Evolutionary conservation across 306 rosid genomes (phyloP).

Genomic region (Datisca glomerata): DNA sequence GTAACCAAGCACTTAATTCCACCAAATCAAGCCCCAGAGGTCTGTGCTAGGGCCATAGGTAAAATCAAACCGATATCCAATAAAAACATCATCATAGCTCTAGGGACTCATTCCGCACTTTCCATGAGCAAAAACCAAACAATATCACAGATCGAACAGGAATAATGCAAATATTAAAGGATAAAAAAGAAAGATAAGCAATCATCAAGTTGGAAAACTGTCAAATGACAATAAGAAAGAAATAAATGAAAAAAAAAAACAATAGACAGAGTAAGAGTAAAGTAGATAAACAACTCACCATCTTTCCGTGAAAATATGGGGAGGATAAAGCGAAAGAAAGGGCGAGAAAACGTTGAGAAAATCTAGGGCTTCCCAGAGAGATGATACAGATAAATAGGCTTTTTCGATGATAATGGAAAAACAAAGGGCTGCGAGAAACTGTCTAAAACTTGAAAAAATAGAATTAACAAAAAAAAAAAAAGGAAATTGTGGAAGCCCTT

Average conservation of each 20-base stretch:
- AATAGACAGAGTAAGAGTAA: not conserved
- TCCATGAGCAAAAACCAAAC: too few species aligned
- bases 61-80: too few species aligned
- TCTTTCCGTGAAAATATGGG: conserved; percentile 16
- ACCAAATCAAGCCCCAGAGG: too few species aligned
- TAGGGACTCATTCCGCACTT: too few species aligned
- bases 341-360: conserved; percentile 15
- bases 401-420: not conserved
- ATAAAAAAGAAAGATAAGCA: not conserved
- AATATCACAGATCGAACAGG: too few species aligned
- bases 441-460: conserved; percentile 4
- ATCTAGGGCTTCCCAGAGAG: conserved; percentile 20
- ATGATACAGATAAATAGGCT: not conserved
- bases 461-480: not conserved
- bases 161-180: too few species aligned
- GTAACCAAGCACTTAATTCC: too few species aligned
- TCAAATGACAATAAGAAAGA: not conserved
- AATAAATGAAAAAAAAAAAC: too few species aligned
- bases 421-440: not conserved
- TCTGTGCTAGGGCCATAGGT: too few species aligned
- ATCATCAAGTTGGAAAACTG: not conserved
- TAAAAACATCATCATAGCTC: too few species aligned
- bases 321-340: conserved; percentile 8
- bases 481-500: conserved; percentile 7
- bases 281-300: conserved; percentile 22